A percentile compares a stretch with the other conserved stretches of the same genome.
Evolutionary conservation across 257 asterid genomes (phyloP).

Genomic region (Solanum lignicaule): DNA sequence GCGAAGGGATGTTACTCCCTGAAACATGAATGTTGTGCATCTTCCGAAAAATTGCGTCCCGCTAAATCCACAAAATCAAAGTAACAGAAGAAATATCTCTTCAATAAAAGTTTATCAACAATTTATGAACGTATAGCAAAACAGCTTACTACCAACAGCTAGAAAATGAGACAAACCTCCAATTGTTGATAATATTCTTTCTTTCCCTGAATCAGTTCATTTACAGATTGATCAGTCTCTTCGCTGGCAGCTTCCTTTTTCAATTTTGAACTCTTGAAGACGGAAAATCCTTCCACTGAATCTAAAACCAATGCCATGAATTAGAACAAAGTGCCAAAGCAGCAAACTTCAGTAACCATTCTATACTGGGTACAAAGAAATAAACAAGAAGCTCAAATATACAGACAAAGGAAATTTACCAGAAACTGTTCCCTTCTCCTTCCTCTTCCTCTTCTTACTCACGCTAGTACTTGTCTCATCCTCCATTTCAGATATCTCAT

Average conservation of each 20-base stretch:
- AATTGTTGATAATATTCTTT: slow-evolving; percentile 68
- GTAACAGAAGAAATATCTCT: background rate
- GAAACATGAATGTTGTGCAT: slow-evolving; percentile 74
- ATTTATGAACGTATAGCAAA: background rate
- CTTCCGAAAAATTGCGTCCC: slow-evolving; percentile 71
- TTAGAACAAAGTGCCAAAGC: background rate
- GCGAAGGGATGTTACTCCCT: slow-evolving; percentile 82
- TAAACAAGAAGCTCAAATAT: background rate
- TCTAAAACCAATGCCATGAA: slow-evolving; percentile 19
- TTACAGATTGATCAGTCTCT: slow-evolving; percentile 23
- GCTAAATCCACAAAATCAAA: slow-evolving; percentile 22
- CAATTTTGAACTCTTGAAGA: slow-evolving; percentile 52
- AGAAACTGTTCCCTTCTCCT: slow-evolving; percentile 34
- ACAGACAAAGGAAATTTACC: slow-evolving; percentile 19
- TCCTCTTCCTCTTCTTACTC: slow-evolving; percentile 76
- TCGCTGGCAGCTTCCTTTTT: slow-evolving; percentile 28
- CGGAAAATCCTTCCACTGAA: slow-evolving; percentile 52
- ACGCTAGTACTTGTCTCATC: slow-evolving; percentile 6
- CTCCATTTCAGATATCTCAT: slow-evolving; percentile 13
- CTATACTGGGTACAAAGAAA: background rate
- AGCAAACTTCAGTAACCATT: background rate
- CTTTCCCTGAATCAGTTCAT: slow-evolving; percentile 38
- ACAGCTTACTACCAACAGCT: background rate
- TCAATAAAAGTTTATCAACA: background rate
- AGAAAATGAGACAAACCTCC: slow-evolving; percentile 43